phyloP scores from a whole-genome alignment of 306 rosid genomes.

The Hippophae gyantsensis region DNA sequence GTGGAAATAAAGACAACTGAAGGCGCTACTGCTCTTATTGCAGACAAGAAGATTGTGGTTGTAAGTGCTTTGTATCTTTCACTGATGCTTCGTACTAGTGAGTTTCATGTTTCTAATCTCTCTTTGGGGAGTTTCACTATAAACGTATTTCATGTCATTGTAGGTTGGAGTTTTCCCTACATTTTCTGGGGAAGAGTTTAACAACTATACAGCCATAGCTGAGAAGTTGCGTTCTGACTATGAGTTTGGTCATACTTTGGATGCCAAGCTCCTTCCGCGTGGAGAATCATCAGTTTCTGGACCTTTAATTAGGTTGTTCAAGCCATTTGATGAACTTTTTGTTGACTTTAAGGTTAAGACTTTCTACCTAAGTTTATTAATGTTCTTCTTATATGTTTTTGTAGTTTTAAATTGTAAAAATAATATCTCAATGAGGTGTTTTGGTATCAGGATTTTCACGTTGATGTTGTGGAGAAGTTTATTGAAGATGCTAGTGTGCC shows the following conservation, averaged over 20 bases:
- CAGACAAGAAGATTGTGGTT: slow-evolving; percentile 50
- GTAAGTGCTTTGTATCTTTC: slow-evolving; percentile 34
- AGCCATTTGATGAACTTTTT: slow-evolving; percentile 87
- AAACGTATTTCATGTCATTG: slow-evolving; percentile 10
- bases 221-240: slow-evolving; percentile 81
- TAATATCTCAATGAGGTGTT: slow-evolving; percentile 6
- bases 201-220: slow-evolving; percentile 46
- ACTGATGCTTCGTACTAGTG: background rate
- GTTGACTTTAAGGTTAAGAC: slow-evolving; percentile 60
- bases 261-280: slow-evolving; percentile 79
- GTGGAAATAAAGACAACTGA: slow-evolving; percentile 58
- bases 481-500: slow-evolving; percentile 58
- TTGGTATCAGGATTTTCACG: slow-evolving; percentile 56
- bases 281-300: slow-evolving; percentile 78
- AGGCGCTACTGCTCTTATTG: slow-evolving; percentile 45
- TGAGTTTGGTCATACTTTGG: slow-evolving; percentile 70
- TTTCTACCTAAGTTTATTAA: slow-evolving; percentile 1
- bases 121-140: background rate
- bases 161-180: slow-evolving; percentile 79
- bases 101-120: slow-evolving; percentile 2
- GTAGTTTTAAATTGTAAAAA: background rate
- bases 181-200: slow-evolving; percentile 75
- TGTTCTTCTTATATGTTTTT: background rate
- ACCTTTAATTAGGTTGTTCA: slow-evolving; percentile 66
- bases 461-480: slow-evolving; percentile 62